Evolutionary conservation across 371 early-diverging fungal species (phyloP), one percentile per base, ranked within the genome.

Genomic region (Mortierella sp.): DNA sequence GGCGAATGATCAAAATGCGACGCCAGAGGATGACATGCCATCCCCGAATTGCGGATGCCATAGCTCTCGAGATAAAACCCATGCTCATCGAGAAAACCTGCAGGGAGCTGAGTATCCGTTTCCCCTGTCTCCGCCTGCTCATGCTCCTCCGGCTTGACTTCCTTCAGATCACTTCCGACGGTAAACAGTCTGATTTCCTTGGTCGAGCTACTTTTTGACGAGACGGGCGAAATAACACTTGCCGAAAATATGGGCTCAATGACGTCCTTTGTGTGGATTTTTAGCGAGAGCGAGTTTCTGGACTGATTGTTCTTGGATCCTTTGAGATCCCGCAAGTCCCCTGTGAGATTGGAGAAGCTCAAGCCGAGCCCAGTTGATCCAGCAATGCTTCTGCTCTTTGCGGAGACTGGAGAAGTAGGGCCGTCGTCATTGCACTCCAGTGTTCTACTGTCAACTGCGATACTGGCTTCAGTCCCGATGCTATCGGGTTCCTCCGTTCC

Each of bases 1-100:
- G 65, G 56, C 6, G 43, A 41, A 9, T 76, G 78, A 6, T 76
- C 78, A 41, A 64, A 76, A 27, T 76, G 78, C 0, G 65, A 65
- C 0, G 78, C 66, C 44, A 65, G 15, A 2, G 60, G 41, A 2
- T 19, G 62, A 12, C 15, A 60, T 0, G 37, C 26, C 54, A 64
- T 37, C 8, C 26, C 32, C 0, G 56, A 26, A 41, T 56, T 49
- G 19, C 49, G 50, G 43, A 27, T 11, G 19, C 50, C 63, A 26
- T 31, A 44, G 4, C 43, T 19, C 31, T 54, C 55, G 17, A 50
- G n/a, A 42, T 53, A 72, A 27, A 54, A 72, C 5, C 63, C 73
- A 30, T 72, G 50, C 23, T 67, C 67, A 19, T 54, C 59, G 59
- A 68, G 31, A 24, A 67, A 60, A n/a, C 67, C 67, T 15, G 41